A percentile compares a stretch with the other conserved stretches of the same genome.
Evolutionary conservation across 2,329 filamentous ascomycete species (phyloP).

Genomic region (Aotearoamyces nothofagi): DNA sequence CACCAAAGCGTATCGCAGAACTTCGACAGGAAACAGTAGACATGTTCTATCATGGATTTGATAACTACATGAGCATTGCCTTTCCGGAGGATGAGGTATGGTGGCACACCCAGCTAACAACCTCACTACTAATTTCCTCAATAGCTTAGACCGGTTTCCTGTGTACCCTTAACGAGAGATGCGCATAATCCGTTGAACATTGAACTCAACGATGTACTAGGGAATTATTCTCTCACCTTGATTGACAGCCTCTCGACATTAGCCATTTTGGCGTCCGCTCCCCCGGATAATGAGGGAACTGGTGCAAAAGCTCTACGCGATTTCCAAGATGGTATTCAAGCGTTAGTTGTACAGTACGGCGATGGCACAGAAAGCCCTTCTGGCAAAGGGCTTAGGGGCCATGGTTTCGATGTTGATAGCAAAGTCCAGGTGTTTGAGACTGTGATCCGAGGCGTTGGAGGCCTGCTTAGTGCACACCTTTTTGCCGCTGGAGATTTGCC

Average conservation of each 20-base stretch:
- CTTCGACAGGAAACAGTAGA: constrained; percentile 47
- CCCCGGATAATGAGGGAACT: constrained; percentile 34
- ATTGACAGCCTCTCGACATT: constrained; percentile 92
- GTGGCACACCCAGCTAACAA: too few species aligned
- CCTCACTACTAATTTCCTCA: too few species aligned
- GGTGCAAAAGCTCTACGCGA: constrained; percentile 48
- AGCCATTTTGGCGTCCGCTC: constrained; percentile 74
- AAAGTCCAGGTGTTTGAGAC: constrained; percentile 99
- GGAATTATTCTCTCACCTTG: constrained; percentile 90
- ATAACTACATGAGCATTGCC: constrained; percentile 86
- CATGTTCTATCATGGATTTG: constrained; percentile 94
- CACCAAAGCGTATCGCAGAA: constrained; percentile 34
- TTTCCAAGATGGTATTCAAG: constrained; percentile 68
- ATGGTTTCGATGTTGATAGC: constrained; percentile 87
- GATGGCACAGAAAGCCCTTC: constrained; percentile 58
- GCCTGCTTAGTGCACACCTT: constrained; percentile 79
- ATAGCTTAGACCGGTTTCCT: constrained; percentile 72
- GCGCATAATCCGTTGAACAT: constrained; percentile 63
- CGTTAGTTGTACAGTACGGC: constrained; percentile 71
- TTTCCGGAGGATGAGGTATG: constrained; percentile 85
- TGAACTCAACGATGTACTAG: constrained; percentile 86
- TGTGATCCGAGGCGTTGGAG: constrained; percentile 84
- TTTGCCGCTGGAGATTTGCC: constrained; percentile 87
- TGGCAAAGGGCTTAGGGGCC: constrained; percentile 55
- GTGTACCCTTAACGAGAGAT: constrained; percentile 72